Evolutionary conservation across 257 asterid genomes (phyloP).

Genomic region (Primulina tabacum): DNA sequence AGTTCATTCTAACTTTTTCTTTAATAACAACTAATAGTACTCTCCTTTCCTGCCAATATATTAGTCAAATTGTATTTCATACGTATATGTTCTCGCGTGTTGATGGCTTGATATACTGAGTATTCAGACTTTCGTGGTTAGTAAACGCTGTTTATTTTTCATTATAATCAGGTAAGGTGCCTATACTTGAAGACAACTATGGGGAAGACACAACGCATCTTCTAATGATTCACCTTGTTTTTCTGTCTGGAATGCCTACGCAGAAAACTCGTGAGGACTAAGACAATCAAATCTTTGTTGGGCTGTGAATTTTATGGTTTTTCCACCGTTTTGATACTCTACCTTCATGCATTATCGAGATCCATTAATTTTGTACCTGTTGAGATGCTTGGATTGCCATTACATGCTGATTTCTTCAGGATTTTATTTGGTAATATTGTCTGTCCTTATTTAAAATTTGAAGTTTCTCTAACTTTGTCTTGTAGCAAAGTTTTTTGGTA

Average conservation of each 20-base stretch:
- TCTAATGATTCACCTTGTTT: constrained; percentile 2
- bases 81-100: background rate
- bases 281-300: background rate
- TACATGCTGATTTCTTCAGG: background rate
- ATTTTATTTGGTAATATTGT: background rate
- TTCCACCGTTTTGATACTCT: background rate
- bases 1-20: background rate
- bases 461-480: background rate
- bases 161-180: constrained; percentile 25
- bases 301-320: background rate
- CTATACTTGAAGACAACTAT: constrained; percentile 32
- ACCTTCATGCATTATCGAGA: background rate
- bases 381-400: background rate
- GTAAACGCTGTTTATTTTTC: background rate
- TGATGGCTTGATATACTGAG: background rate
- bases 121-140: background rate
- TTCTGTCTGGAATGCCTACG: background rate
- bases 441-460: too few species aligned
- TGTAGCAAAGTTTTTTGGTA: background rate
- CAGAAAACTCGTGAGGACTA: background rate
- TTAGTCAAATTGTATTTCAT: background rate
- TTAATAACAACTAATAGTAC: too few species aligned
- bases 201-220: constrained; percentile 27
- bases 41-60: background rate
- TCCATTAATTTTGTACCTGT: background rate